Evolutionary conservation across 2,329 filamentous ascomycete genomes (phyloP).

Genomic region (Podosphaera xanthii): DNA sequence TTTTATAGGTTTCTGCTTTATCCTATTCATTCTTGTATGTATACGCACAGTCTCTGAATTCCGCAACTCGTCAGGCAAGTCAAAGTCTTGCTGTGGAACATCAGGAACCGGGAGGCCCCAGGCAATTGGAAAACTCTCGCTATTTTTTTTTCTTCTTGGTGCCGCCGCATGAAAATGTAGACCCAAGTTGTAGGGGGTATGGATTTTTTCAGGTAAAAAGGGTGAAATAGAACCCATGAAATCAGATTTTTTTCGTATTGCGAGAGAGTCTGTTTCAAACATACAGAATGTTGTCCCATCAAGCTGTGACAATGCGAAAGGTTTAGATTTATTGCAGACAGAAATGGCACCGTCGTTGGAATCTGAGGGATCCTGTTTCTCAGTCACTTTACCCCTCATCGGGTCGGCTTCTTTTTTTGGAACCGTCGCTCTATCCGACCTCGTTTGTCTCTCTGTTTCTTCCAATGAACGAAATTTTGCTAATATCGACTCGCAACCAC

Average conservation of each 20-base stretch:
- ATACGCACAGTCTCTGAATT: slow-evolving; percentile 28
- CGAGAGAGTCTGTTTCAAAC: no score
- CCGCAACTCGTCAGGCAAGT: slow-evolving; percentile 34
- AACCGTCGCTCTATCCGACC: no score
- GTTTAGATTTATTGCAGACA: no score
- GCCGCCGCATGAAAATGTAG: not conserved
- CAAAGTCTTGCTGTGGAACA: slow-evolving; percentile 45
- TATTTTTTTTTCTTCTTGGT: slow-evolving; percentile 18
- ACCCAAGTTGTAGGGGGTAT: not conserved
- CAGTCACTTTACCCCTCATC: no score
- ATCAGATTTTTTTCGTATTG: no score
- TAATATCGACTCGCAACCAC: slow-evolving; percentile 57
- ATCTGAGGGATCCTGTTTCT: no score
- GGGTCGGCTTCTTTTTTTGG: no score
- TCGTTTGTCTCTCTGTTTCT: slow-evolving; percentile 56
- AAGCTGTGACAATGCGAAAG: no score
- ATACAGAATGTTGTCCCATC: no score
- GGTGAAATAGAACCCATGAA: no score
- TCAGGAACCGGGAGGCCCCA: slow-evolving; percentile 72
- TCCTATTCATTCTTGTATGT: slow-evolving; percentile 32
- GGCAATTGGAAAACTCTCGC: slow-evolving; percentile 27
- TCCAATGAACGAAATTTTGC: slow-evolving; percentile 79
- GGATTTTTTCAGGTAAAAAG: not conserved
- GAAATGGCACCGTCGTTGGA: no score
- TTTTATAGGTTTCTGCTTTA: no score